These are phyloP conservation scores for Paramecium sonneborni DNA, from an alignment of 73 alveolate species.

Conservation along the genomic window DNA sequence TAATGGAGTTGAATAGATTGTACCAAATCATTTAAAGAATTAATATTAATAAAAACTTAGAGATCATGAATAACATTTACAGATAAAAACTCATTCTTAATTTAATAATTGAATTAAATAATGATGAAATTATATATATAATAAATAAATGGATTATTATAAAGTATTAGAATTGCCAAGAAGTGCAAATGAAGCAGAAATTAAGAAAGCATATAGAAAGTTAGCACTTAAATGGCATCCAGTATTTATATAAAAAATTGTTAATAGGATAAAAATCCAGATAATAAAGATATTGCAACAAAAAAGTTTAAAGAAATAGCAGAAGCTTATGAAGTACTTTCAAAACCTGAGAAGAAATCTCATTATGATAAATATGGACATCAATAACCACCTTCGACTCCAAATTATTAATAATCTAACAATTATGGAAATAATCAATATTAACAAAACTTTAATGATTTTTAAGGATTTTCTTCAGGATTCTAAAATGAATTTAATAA, in stretches of 20 bases:
- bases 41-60: not conserved
- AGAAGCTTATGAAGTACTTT: conserved; percentile 96
- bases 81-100: not conserved
- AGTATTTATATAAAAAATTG: conserved; percentile 44
- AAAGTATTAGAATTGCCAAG: conserved; percentile 18
- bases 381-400: conserved; percentile 21
- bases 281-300: conserved; percentile 88
- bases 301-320: conserved; percentile 93
- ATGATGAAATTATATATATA: not conserved
- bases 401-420: not conserved
- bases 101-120: not conserved
- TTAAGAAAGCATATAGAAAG: conserved; percentile 95
- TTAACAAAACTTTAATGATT: not conserved
- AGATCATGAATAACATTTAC: not conserved
- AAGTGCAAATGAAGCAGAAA: conserved; percentile 84
- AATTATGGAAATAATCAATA: not conserved
- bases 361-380: conserved; percentile 94
- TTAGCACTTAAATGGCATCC: conserved; percentile 98
- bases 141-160: conserved; percentile 21
- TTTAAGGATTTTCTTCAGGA: not conserved
- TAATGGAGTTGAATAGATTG: conserved; percentile 4
- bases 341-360: conserved; percentile 89
- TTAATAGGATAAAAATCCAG: conserved; percentile 90
- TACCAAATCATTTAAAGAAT: not conserved
- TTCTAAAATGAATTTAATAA: not conserved